A percentile compares a stretch with the other conserved stretches of the same genome.
These are phyloP conservation scores for Amphicarpaea edgeworthii DNA, from an alignment of 306 rosid genomes.

Conservation along the genomic window DNA sequence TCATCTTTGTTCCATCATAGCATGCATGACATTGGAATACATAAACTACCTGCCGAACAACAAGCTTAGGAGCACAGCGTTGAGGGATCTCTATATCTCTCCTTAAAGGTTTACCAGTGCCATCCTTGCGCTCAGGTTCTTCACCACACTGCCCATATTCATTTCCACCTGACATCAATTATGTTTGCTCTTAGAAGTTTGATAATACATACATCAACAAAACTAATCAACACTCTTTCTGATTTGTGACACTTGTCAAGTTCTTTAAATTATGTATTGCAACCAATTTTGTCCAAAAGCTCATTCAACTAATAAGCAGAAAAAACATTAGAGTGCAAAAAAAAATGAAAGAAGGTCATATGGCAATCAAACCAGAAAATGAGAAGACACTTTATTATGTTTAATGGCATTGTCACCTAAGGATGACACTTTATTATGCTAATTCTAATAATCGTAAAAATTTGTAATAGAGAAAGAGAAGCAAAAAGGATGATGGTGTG, in stretches of 20 bases:
- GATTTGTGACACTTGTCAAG: neutral
- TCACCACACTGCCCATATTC: conserved; percentile 99
- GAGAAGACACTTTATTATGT: neutral
- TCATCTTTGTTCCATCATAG: conserved; percentile 4
- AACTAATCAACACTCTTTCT: neutral
- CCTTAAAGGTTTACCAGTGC: conserved; percentile 76
- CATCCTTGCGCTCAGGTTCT: conserved; percentile 95
- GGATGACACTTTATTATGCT: conserved; percentile 21
- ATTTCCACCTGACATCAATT: conserved; percentile 80
- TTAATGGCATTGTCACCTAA: neutral
- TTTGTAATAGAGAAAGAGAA: conserved; percentile 24
- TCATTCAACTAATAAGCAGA: neutral
- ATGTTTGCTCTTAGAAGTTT: conserved; percentile 33
- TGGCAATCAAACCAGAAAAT: neutral
- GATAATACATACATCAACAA: conserved; percentile 37
- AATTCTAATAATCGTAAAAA: neutral
- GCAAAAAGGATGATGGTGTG: neutral
- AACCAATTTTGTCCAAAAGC: conserved; percentile 17
- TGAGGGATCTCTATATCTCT: conserved; percentile 95
- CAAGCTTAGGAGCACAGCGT: conserved; percentile 90
- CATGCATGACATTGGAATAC: neutral
- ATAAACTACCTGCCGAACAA: conserved; percentile 76
- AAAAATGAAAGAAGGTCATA: neutral
- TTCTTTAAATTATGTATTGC: neutral
- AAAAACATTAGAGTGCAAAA: neutral